Evolutionary conservation across 305 asterid species (phyloP).

Genomic region (Rubia peregrina): DNA sequence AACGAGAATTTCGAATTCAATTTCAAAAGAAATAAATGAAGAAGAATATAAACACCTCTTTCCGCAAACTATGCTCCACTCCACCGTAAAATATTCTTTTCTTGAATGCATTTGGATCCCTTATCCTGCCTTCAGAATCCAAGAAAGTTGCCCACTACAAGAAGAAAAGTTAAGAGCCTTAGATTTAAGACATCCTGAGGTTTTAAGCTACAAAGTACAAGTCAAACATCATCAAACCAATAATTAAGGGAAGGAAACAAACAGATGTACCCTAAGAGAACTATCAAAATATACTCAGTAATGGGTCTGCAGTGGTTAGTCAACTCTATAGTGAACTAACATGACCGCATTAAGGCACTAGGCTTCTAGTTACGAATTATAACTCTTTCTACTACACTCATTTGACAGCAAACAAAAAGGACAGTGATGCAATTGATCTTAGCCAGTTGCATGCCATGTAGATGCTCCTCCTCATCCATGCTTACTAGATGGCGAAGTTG

Average conservation of each 20-base stretch:
- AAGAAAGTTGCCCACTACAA: constrained; percentile 78
- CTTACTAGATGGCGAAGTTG: too few species aligned
- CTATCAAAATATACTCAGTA: background rate
- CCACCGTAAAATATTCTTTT: constrained; percentile 94
- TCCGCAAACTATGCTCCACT: constrained; percentile 66
- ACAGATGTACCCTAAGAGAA: background rate
- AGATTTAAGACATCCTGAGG: background rate
- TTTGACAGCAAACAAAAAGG: background rate
- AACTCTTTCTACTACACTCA: background rate
- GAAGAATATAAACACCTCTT: constrained; percentile 46
- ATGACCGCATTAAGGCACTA: too few species aligned
- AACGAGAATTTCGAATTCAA: background rate
- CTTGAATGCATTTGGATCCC: constrained; percentile 58
- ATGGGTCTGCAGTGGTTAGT: background rate
- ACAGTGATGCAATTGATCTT: background rate
- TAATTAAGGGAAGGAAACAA: background rate
- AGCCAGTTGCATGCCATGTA: background rate
- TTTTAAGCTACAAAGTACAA: background rate
- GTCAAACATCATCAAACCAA: background rate
- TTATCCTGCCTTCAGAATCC: constrained; percentile 87
- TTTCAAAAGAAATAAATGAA: background rate
- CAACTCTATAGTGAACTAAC: background rate
- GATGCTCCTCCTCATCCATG: background rate
- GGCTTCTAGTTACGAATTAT: background rate
- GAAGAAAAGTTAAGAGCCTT: constrained; percentile 9